These are phyloP conservation scores for Begonia loranthoides DNA, from an alignment of 306 rosid genomes.

Conservation along the genomic window DNA sequence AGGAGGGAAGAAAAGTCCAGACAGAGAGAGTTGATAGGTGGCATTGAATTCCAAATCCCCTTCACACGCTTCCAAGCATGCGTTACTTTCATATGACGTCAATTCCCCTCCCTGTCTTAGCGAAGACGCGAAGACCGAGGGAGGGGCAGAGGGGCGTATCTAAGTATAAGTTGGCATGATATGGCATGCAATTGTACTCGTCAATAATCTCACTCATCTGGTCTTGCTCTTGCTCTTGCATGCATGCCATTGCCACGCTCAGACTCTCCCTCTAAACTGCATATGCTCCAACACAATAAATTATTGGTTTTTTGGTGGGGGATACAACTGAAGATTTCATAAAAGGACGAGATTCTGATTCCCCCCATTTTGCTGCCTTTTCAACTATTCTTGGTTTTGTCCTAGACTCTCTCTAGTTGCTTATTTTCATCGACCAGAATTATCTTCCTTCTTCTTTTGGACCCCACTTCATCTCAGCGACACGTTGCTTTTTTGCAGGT, in stretches of 20 bases:
- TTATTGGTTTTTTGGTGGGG: neutral
- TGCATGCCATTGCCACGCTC: slow-evolving; percentile 40
- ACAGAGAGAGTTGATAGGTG: slow-evolving; percentile 15
- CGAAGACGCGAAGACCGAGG: neutral
- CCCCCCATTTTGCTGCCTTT: no score
- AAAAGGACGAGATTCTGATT: neutral
- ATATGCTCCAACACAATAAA: no score
- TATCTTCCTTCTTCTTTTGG: no score
- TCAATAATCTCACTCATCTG: slow-evolving; percentile 13
- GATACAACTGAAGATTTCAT: neutral
- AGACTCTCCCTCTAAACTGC: neutral
- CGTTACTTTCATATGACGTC: slow-evolving; percentile 40
- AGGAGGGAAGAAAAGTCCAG: slow-evolving; percentile 29
- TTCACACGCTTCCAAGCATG: slow-evolving; percentile 76
- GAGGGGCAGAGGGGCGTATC: slow-evolving; percentile 22
- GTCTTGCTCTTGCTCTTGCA: slow-evolving; percentile 15
- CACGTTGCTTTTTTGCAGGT: slow-evolving; percentile 53
- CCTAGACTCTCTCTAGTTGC: no score
- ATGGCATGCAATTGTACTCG: slow-evolving; percentile 66
- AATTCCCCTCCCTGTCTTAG: slow-evolving; percentile 4
- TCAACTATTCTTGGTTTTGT: no score
- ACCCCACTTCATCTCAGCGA: slow-evolving; percentile 40
- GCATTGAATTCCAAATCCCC: slow-evolving; percentile 18
- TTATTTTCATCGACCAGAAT: no score
- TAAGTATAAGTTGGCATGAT: slow-evolving; percentile 65